phyloP scores from a whole-genome alignment of 495 filamentous ascomycete genomes.

The Talaromyces adpressus region DNA sequence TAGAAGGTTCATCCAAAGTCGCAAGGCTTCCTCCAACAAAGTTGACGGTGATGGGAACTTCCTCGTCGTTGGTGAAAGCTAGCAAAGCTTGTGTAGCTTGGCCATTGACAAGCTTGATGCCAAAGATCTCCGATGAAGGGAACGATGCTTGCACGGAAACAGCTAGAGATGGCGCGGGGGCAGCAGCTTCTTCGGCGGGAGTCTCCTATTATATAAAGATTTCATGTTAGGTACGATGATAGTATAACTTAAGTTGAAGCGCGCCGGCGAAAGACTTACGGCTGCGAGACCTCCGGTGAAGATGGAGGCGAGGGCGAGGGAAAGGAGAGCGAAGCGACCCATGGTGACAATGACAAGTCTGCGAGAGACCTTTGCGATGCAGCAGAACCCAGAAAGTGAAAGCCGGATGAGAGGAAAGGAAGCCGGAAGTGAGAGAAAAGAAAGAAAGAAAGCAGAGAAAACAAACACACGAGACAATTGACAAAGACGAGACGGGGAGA shows the following conservation, averaged over 20 bases:
- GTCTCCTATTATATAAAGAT: conserved; percentile 21
- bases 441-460: conserved; percentile 16
- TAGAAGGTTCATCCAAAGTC: conserved; percentile 46
- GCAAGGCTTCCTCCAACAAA: conserved; percentile 74
- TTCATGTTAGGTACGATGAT: not conserved
- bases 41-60: conserved; percentile 62
- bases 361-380: conserved; percentile 3
- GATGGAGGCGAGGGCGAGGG: conserved; percentile 65
- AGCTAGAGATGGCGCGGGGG: conserved; percentile 53
- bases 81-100: conserved; percentile 77
- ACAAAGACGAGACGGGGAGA: not conserved
- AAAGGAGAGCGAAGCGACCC: conserved; percentile 66
- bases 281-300: conserved; percentile 53
- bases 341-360: conserved; percentile 40
- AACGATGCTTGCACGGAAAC: conserved; percentile 73
- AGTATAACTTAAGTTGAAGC: not conserved
- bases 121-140: conserved; percentile 84
- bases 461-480: conserved; percentile 6
- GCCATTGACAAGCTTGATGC: conserved; percentile 92
- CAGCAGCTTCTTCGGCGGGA: conserved; percentile 40
- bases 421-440: conserved; percentile 15
- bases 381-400: conserved; percentile 5
- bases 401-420: conserved; percentile 11
- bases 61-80: conserved; percentile 78
- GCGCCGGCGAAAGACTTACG: conserved; percentile 39